Base-by-base conservation (phyloP, 164 flowering plant species). In the Litsea cubeba region DNA sequence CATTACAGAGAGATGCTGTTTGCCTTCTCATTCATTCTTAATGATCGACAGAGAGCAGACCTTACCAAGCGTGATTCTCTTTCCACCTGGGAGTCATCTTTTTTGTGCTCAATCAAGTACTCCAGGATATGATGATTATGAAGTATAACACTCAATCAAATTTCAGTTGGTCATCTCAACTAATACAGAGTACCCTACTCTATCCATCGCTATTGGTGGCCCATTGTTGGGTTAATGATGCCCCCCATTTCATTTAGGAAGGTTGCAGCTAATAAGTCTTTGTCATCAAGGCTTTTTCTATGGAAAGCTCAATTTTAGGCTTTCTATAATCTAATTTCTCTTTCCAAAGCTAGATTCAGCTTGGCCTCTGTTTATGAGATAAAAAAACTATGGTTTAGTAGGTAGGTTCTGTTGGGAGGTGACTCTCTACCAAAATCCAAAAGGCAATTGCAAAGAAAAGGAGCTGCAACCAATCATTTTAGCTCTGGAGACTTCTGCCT, bases 341-440 rank as follows among this genome's bases (percentile, higher is more conserved):
- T 54, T 65, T 65, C 11, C 17, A 65, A 73, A 73, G 69, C 46
- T 49, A 65, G 70, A 25, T 15, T 25, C 35, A 12, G 70, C 40
- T 73, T 73, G 75, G 49, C 70, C 62, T 73, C 20, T 60, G 57
- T 30, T 64, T 66, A 26, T 25, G 1, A 25, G 69, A 62, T 28
- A 22, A 50, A n/a, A 57, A 57, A 74, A 67, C 30, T 50, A 32
- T 58, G 65, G 66, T 73, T 62, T 49, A 62, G 57, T 65, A 26
- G 46, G 69, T 72, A 46, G 69, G 72, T 32, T 54, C 26, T 32
- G 22, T 74, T 74, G 51, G 65, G 46, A 54, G 46, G 76, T 74
- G 67, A 57, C 32, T 74, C 25, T 24, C 62, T 49, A 58, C 72
- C 46, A 35, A 35, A 35, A 35, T 35, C 46, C 46, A 35, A 35